Percentiles rank a stretch among this genome's conserved stretches.
Conservation (phyloP, 1,284 basidiomycete species). For the Marasmius fiardii region DNA sequence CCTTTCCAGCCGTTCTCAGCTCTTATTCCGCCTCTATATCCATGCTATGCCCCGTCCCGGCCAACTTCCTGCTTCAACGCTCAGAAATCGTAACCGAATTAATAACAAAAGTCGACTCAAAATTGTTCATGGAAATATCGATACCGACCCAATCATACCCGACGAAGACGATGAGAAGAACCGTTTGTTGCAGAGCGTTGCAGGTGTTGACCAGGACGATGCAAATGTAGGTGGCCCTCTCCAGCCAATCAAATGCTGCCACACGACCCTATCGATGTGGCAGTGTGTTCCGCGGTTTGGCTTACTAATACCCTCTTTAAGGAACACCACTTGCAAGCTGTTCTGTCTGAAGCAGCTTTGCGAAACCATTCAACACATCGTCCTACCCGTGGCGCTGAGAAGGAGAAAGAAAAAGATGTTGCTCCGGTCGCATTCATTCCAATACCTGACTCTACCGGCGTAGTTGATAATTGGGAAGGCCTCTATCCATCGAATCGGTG, state of each 20-base stretch:
- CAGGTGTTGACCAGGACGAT: conserved; percentile 83
- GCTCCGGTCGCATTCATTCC: conserved; percentile 79
- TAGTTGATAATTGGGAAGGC: conserved; percentile 72
- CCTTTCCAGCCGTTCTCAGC: conserved; percentile 19
- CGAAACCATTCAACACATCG: conserved; percentile 44
- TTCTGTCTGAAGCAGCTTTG: conserved; percentile 71
- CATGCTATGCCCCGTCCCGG: conserved; percentile 82
- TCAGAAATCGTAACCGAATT: conserved; percentile 82
- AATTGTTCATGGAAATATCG: conserved; percentile 77
- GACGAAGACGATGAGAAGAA: conserved; percentile 84
- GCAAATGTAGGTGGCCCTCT: conserved; percentile 69
- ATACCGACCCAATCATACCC: conserved; percentile 76
- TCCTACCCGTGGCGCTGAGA: conserved; percentile 39
- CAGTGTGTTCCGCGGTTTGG: conserved; percentile 53
- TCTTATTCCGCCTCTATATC: conserved; percentile 29
- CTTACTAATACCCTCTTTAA: conserved; percentile 58
- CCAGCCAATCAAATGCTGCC: conserved; percentile 24
- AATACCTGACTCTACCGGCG: conserved; percentile 85
- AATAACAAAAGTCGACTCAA: conserved; percentile 89
- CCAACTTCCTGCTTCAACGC: conserved; percentile 67
- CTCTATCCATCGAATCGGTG: conserved; percentile 71
- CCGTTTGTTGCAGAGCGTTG: conserved; percentile 44
- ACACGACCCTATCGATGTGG: conserved; percentile 30
- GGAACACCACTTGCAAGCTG: conserved; percentile 93
- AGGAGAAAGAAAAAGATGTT: conserved; percentile 38